phyloP scores from a whole-genome alignment of 2,329 filamentous ascomycete species.

The Hymenoscyphus fructigenus region DNA sequence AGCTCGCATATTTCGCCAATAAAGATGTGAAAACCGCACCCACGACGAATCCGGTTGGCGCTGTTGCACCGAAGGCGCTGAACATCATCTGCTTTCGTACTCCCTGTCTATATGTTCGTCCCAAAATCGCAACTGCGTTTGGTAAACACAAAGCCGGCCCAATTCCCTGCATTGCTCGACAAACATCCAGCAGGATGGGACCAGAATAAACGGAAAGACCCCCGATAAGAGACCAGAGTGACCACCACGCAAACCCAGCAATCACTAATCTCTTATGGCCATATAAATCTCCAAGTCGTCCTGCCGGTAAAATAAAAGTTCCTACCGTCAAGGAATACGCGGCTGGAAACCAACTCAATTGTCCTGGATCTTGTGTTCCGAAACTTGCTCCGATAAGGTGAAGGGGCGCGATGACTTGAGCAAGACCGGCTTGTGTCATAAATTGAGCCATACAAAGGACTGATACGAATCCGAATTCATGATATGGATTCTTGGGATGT shows the following conservation, averaged over 20 bases:
- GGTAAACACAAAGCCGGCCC: slow-evolving; percentile 51
- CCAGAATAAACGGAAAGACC: slow-evolving; percentile 22
- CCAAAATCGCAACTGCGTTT: slow-evolving; percentile 51
- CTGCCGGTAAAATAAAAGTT: slow-evolving; percentile 51
- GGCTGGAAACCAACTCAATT: slow-evolving; percentile 56
- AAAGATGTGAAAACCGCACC: slow-evolving; percentile 43
- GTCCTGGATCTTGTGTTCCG: slow-evolving; percentile 42
- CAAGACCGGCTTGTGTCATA: slow-evolving; percentile 47
- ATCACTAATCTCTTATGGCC: slow-evolving; percentile 50
- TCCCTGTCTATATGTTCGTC: slow-evolving; percentile 47
- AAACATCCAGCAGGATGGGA: slow-evolving; percentile 43
- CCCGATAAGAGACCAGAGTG: slow-evolving; percentile 25
- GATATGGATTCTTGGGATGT: neutral
- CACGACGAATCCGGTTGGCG: slow-evolving; percentile 46
- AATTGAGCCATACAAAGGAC: slow-evolving; percentile 47
- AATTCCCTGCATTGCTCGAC: slow-evolving; percentile 53
- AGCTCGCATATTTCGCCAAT: slow-evolving; percentile 44
- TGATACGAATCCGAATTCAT: slow-evolving; percentile 36
- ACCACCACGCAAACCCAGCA: slow-evolving; percentile 43
- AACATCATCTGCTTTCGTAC: slow-evolving; percentile 44
- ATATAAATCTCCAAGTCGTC: slow-evolving; percentile 51
- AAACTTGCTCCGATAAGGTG: slow-evolving; percentile 47
- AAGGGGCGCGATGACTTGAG: slow-evolving; percentile 47
- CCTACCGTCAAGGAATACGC: slow-evolving; percentile 55
- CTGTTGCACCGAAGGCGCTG: slow-evolving; percentile 46